Base-by-base conservation (phyloP, 805 yeast species). In the Brettanomyces anomalus region DNA sequence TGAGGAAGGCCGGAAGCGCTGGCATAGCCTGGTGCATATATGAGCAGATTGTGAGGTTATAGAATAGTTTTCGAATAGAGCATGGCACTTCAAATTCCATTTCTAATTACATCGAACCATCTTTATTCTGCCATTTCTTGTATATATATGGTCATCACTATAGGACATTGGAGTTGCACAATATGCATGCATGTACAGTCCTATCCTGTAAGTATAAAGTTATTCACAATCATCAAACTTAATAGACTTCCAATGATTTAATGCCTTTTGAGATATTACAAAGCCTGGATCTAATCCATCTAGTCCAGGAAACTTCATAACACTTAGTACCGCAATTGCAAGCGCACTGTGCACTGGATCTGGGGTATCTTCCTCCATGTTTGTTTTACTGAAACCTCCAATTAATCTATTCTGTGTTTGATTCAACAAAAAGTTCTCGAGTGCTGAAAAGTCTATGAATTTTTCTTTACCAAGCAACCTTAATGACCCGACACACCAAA, bases 21-120 rank as follows among this genome's bases (percentile, higher is more conserved):
- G 97, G 96, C 1, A 87, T 93, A 47, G 88, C 96, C 40, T 93
- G 98, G 98, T 86, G 96, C 46, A 81, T 93, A 19, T 93, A 90
- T 59, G 98, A 93, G 61, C 97, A 93, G 57, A 64, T 90, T 43
- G 74, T 90, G 33, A 74, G 72, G 39, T 43, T 59, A 28, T 60
- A 42, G 37, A 24, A 14, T 13, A 18, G 20, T 20, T 10, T 28
- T 10, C 32, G 10, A 28, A 28, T 28, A 10, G n/a, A n/a, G n/a
- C n/a, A n/a, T n/a, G n/a, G n/a, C n/a, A n/a, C n/a, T n/a, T n/a
- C n/a, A n/a, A n/a, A n/a, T n/a, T n/a, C n/a, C n/a, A n/a, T n/a
- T n/a, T n/a, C n/a, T n/a, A n/a, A n/a, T n/a, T n/a, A n/a, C n/a
- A n/a, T n/a, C n/a, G n/a, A n/a, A n/a, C n/a, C 14, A 13, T n/a